Percentiles rank a stretch among this genome's conserved stretches.
Evolutionary conservation across 768 basidiomycete species (phyloP).

Genomic region (Strobilomyces dryophilus): DNA sequence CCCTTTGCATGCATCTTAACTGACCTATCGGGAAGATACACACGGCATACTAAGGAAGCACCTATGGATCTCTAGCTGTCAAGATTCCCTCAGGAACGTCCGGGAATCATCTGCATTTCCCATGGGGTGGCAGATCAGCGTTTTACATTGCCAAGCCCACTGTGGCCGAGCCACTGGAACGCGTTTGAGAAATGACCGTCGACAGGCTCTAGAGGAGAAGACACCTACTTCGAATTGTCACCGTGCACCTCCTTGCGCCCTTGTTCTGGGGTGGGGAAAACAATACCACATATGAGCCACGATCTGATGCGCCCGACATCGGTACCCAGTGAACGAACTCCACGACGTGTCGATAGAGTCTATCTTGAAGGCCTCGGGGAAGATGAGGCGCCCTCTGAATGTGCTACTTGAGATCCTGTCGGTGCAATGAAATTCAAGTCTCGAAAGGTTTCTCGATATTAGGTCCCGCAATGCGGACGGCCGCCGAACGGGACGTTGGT

Average conservation of each 20-base stretch:
- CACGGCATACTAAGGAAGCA: slow-evolving; percentile 23
- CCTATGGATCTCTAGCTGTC: slow-evolving; percentile 34
- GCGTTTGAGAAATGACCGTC: background rate
- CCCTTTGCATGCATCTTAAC: slow-evolving; percentile 8
- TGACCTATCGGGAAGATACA: slow-evolving; percentile 17
- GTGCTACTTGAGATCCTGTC: background rate
- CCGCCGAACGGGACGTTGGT: background rate
- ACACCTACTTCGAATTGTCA: slow-evolving; percentile 36
- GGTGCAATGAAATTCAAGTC: background rate
- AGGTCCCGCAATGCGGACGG: slow-evolving; percentile 1
- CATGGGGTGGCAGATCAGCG: slow-evolving; percentile 11
- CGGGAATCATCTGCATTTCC: slow-evolving; percentile 21
- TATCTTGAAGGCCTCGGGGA: background rate
- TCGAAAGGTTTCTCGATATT: background rate
- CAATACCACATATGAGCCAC: background rate
- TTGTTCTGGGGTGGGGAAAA: slow-evolving; percentile 16
- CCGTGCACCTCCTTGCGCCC: slow-evolving; percentile 13
- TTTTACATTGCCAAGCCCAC: background rate
- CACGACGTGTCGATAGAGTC: background rate
- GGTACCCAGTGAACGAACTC: background rate
- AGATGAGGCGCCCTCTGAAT: background rate
- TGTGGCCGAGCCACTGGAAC: background rate
- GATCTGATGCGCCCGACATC: background rate
- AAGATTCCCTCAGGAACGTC: slow-evolving; percentile 1
- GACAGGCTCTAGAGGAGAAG: slow-evolving; percentile 1